A percentile compares a stretch with the other conserved stretches of the same genome.
Conservation (phyloP, 169 alveolate genomes). For the Theileria annulata region DNA sequence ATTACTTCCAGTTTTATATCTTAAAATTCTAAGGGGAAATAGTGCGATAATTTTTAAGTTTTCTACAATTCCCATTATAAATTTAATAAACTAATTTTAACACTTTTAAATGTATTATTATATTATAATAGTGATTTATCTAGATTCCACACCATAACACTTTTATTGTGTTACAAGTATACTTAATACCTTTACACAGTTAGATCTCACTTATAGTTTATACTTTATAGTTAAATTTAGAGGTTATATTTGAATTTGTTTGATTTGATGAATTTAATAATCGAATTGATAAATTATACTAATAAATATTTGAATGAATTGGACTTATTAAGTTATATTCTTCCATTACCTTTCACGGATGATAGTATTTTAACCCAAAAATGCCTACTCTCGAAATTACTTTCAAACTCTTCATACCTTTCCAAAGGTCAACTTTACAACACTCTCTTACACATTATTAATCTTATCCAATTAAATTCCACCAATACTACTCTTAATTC, state of each 20-base stretch:
- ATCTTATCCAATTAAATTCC: neutral
- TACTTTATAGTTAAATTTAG: too few relatives aligned
- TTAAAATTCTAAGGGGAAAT: slow-evolving; percentile 48
- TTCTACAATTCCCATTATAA: slow-evolving; percentile 50
- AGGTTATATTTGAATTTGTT: too few relatives aligned
- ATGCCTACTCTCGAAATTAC: slow-evolving; percentile 39
- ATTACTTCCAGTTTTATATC: slow-evolving; percentile 56
- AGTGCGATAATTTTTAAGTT: slow-evolving; percentile 26
- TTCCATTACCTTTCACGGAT: slow-evolving; percentile 64
- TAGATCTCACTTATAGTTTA: too few relatives aligned
- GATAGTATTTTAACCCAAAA: slow-evolving; percentile 35
- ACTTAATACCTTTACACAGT: neutral
- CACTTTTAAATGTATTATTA: neutral
- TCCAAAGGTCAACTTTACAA: slow-evolving; percentile 46
- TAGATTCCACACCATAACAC: neutral
- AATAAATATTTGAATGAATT: slow-evolving; percentile 30
- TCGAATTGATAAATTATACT: slow-evolving; percentile 53
- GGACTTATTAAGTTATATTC: slow-evolving; percentile 36
- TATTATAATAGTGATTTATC: neutral
- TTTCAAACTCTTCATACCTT: slow-evolving; percentile 39
- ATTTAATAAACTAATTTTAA: neutral
- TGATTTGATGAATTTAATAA: slow-evolving; percentile 27
- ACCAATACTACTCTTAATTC: neutral
- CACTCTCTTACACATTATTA: neutral
- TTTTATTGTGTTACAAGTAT: neutral